Conservation (phyloP, 78 protist species). For the Cavenderia fasciculata region DNA sequence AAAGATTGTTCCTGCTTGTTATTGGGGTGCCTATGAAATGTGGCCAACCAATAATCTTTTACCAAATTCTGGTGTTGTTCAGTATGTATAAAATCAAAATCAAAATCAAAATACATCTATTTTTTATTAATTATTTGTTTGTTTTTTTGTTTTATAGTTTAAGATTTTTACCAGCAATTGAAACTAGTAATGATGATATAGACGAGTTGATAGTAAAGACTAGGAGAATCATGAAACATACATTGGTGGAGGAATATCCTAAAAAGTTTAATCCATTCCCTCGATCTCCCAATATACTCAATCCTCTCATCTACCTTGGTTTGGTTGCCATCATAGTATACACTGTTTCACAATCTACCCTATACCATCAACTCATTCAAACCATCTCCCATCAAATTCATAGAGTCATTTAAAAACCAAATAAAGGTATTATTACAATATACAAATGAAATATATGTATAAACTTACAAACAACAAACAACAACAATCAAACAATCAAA, state of each 20-base stretch:
- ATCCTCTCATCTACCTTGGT: no score
- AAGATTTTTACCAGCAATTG: slow-evolving; percentile 47
- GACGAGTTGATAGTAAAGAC: slow-evolving; percentile 11
- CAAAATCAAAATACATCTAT: background rate
- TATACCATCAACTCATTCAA: no score
- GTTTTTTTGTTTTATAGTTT: background rate
- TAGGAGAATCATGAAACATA: slow-evolving; percentile 10
- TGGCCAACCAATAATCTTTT: slow-evolving; percentile 1
- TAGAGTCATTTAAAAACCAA: no score
- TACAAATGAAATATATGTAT: no score
- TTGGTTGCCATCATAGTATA: no score
- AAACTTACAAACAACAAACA: no score
- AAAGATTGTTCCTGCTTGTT: slow-evolving; percentile 13
- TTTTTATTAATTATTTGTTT: background rate
- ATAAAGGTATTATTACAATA: no score
- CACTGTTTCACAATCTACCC: no score
- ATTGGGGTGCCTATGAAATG: slow-evolving; percentile 35
- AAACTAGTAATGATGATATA: background rate
- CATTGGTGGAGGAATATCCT: slow-evolving; percentile 9
- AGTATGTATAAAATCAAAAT: slow-evolving; percentile 10
- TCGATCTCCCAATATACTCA: no score
- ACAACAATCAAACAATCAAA: no score
- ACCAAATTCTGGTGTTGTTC: slow-evolving; percentile 28
- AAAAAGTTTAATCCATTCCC: background rate
- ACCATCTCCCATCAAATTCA: no score